phyloP scores from a whole-genome alignment of 768 basidiomycete species.

The Mycena crocata region DNA sequence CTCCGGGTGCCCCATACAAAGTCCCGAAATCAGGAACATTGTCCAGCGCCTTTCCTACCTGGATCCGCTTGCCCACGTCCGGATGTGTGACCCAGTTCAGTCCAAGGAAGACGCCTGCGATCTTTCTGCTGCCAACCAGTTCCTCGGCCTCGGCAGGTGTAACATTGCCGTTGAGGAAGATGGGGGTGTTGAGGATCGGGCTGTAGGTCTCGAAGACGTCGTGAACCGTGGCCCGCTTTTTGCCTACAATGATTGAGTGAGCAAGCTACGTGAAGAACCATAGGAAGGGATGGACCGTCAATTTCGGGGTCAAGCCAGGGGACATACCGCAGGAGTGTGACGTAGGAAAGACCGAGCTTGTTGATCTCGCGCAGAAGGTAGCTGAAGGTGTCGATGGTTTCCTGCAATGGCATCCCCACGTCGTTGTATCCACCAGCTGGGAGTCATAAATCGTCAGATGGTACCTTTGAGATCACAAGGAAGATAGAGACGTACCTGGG shows the following conservation, averaged over 20 bases:
- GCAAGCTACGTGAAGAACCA: not conserved
- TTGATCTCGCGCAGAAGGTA: slow-evolving; percentile 31
- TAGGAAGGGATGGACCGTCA: not conserved
- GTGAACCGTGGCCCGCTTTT: slow-evolving; percentile 20
- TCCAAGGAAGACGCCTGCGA: slow-evolving; percentile 52
- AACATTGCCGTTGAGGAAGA: slow-evolving; percentile 51
- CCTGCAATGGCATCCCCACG: slow-evolving; percentile 34
- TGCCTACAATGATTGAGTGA: not conserved
- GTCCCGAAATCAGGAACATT: slow-evolving; percentile 42
- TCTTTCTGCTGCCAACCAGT: slow-evolving; percentile 46
- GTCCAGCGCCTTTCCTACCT: slow-evolving; percentile 48
- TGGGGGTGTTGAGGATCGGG: slow-evolving; percentile 47
- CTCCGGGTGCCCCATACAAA: slow-evolving; percentile 38
- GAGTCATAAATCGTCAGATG: not conserved
- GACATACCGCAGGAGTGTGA: slow-evolving; percentile 45
- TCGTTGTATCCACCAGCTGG: not conserved
- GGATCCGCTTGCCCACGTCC: slow-evolving; percentile 50
- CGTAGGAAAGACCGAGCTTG: slow-evolving; percentile 40
- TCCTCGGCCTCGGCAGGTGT: slow-evolving; percentile 50
- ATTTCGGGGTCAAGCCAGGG: slow-evolving; percentile 34
- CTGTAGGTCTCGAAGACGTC: slow-evolving; percentile 53
- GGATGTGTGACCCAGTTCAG: slow-evolving; percentile 52
- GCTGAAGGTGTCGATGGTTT: slow-evolving; percentile 34
- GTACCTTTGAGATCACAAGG: not conserved
- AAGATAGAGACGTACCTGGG: slow-evolving; percentile 39